These are phyloP conservation scores for Colletotrichum phormii DNA, from an alignment of 2,329 filamentous ascomycete species.

Conservation along the genomic window DNA sequence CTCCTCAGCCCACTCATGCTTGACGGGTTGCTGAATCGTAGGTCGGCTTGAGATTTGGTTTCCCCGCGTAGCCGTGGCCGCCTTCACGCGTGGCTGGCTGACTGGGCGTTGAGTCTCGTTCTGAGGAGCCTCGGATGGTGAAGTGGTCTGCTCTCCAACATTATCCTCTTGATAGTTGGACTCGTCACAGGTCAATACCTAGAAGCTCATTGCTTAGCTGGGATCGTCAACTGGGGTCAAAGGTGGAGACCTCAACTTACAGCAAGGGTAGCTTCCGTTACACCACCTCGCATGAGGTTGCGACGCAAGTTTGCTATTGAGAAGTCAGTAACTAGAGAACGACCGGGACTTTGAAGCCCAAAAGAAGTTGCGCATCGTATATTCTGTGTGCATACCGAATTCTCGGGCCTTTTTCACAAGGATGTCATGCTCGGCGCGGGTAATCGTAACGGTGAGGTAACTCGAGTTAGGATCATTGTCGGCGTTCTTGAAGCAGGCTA, in stretches of 20 bases:
- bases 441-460: conserved; percentile 62
- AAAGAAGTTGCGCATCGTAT: neutral
- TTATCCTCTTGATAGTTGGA: conserved; percentile 28
- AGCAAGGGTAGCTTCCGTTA: conserved; percentile 58
- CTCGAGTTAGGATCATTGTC: conserved; percentile 31
- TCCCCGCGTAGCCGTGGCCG: neutral
- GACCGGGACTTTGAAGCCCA: neutral
- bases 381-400: conserved; percentile 60
- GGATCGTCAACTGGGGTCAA: neutral
- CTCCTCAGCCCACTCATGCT: conserved; percentile 13
- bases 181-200: conserved; percentile 37
- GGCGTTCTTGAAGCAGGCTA: conserved; percentile 33
- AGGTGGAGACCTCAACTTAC: conserved; percentile 47
- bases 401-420: conserved; percentile 64
- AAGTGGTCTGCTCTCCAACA: neutral
- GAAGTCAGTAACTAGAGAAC: conserved; percentile 22
- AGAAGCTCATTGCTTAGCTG: neutral
- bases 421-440: conserved; percentile 70
- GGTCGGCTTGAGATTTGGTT: neutral
- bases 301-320: conserved; percentile 55
- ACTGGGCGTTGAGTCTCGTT: neutral
- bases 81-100: neutral
- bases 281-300: conserved; percentile 63
- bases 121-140: neutral
- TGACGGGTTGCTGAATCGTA: neutral